Base-by-base conservation (phyloP, 2,329 filamentous ascomycete species). In the Plenodomus tracheiphilus region DNA sequence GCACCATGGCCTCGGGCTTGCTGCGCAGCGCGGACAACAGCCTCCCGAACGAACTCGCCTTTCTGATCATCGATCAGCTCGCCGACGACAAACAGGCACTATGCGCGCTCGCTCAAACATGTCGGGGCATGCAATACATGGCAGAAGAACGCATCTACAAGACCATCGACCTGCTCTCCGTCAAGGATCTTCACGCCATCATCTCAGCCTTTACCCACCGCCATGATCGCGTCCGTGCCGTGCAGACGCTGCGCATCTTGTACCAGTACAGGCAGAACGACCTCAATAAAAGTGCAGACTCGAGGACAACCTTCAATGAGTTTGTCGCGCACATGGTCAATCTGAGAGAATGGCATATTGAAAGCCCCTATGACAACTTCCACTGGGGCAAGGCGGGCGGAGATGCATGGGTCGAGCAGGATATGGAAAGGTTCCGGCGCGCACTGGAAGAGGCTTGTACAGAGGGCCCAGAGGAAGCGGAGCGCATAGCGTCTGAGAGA, bases 351-450 rank as follows among this genome's bases (percentile, higher is more conserved):
- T 71, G 64, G 66, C 57, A 68, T 41, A 56, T 72, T 3, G 70
- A 72, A 47, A 69, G 65, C 42, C 69, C 69, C 2, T 72, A 63
- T 41, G 66, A 71, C 43, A 71, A 70, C 42, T 66, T 63, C 43
- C 54, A 68, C 25, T 68, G 65, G 65, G 53, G 59, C n/a, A 40
- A 50, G 2, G 49, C 47, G 13, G 65, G 62, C 21, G 63, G 61
- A 10, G 40, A 61, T 11, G 59, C 61, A 39, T 72, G 69, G 69
- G 65, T 71, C 5, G 47, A 61, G 25, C 39, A 54, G 13, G 68
- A 72, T 21, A 70, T 72, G 68, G 60, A 64, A 43, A 49, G 53
- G n/a, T 71, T 71, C 46, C 42, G 62, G 4, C 47, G 39, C 20
- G 61, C 62, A 2, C 49, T 71, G 15, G 63, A 70, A 44, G 47